Evolutionary conservation across 129 eudicot genomes (phyloP).

Genomic region (Cynara cardunculus): DNA sequence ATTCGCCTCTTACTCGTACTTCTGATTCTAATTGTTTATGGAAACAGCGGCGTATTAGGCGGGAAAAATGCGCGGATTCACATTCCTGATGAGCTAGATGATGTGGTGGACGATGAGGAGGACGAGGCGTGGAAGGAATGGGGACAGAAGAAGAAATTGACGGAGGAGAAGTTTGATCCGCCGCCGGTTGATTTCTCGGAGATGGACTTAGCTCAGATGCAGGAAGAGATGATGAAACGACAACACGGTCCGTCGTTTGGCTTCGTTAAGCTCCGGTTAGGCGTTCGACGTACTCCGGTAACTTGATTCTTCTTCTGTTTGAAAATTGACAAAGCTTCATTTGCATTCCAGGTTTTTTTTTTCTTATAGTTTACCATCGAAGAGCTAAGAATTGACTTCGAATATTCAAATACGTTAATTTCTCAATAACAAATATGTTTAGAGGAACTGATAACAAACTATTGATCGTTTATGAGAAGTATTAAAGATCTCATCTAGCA

Average conservation of each 20-base stretch:
- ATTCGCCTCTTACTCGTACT: constrained; percentile 25
- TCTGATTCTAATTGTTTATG: constrained; percentile 36
- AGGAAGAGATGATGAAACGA: constrained; percentile 77
- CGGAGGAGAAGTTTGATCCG: constrained; percentile 45
- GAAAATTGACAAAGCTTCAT: not conserved
- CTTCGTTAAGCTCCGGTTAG: constrained; percentile 74
- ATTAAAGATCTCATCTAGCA: not conserved
- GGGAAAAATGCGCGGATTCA: constrained; percentile 41
- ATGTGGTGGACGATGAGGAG: constrained; percentile 89
- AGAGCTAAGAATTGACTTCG: not conserved
- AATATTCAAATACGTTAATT: not conserved
- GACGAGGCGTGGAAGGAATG: constrained; percentile 86
- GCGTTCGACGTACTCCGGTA: constrained; percentile 67
- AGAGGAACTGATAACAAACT: not conserved
- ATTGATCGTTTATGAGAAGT: not conserved
- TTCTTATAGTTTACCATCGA: not conserved
- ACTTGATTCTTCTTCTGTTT: not conserved
- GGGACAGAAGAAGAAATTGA: constrained; percentile 57
- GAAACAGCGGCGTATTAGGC: constrained; percentile 19
- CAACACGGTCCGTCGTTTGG: constrained; percentile 78
- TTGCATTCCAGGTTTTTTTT: not conserved
- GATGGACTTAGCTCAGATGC: constrained; percentile 46
- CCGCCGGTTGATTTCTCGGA: constrained; percentile 59
- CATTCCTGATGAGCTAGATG: constrained; percentile 83
- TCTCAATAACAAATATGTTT: not conserved